Evolutionary conservation across 2,329 filamentous ascomycete species (phyloP), one percentile per base, ranked within the genome.

Genomic region (Penicillium freii): DNA sequence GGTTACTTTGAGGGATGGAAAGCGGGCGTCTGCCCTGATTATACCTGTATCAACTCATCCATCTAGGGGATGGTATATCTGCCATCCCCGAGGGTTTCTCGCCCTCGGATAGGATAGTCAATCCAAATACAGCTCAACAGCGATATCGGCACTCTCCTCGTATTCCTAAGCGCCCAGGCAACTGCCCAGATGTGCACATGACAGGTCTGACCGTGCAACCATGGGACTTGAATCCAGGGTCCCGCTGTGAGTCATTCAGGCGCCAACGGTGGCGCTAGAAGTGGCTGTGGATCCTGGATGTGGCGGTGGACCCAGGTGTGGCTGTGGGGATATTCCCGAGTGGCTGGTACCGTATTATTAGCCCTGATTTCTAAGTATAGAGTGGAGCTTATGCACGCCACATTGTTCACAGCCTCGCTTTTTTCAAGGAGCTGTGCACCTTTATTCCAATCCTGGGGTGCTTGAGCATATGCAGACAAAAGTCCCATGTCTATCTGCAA

Each of bases 31-130:
- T 57, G 44, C 33, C 31, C 53, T 58, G 46, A 38, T 55, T 55
- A 56, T 45, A 56, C 25, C 58, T 62, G 42, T 57, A 50, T 59
- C 53, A 56, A 40, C 46, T 61, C 36, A 54, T 57, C 48, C 40
- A 55, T 55, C 56, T 55, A 44, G 33, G 51, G 60, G 33, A 40
- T 52, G 58, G 53, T 42, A 33, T 47, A 55, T 36, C 17, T 39
- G 34, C 54, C 46, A 51, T 27, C 15, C 36, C n/a, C 15, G 44
- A 25, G 42, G 25, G 25, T 33, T 34, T 23, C 15, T 40, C 13
- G 5, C 36, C 39, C 38, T 31, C 29, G 29, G 54, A 51, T 45
- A 59, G 57, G 57, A 58, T 54, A 57, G 51, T 36, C 48, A 53
- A 57, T 46, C 29, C 49, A 53, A 53, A 51, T 54, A 54, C 51